phyloP scores from a whole-genome alignment of 306 rosid species.

The Fragaria vesca region DNA sequence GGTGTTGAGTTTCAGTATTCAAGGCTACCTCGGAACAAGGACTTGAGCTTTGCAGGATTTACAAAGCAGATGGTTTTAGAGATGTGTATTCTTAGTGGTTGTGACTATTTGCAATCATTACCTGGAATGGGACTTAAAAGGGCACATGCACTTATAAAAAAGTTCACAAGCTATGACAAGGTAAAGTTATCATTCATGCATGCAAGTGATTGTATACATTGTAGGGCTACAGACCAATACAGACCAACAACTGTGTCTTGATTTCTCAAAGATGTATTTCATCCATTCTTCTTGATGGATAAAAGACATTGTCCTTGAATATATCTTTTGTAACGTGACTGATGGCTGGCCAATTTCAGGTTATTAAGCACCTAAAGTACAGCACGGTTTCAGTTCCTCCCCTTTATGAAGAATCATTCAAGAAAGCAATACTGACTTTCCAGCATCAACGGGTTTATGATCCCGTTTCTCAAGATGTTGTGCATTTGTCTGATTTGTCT shows the following conservation, averaged over 20 bases:
- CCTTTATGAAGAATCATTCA: constrained; percentile 78
- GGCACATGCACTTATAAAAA: constrained; percentile 77
- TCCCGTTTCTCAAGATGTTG: constrained; percentile 61
- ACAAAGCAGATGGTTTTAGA: constrained; percentile 86
- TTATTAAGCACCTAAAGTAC: constrained; percentile 75
- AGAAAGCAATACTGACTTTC: constrained; percentile 82
- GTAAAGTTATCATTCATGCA: constrained; percentile 37
- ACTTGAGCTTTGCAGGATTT: constrained; percentile 77
- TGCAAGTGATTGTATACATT: not conserved
- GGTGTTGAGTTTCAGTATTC: constrained; percentile 74
- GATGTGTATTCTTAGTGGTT: constrained; percentile 97
- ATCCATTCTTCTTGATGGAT: not conserved
- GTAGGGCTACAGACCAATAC: not conserved
- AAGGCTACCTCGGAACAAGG: constrained; percentile 74
- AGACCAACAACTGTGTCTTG: not conserved
- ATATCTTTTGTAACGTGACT: constrained; percentile 25
- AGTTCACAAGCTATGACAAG: constrained; percentile 72
- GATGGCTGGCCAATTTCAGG: constrained; percentile 49
- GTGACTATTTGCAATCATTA: constrained; percentile 86
- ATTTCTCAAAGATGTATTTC: not conserved
- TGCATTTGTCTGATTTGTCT: constrained; percentile 55
- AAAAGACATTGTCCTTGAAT: not conserved
- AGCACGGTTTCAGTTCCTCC: constrained; percentile 76
- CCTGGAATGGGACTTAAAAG: constrained; percentile 99
- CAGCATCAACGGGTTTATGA: constrained; percentile 84